Percentiles rank a stretch among this genome's conserved stretches.
Conservation (phyloP, 768 basidiomycete genomes). For the Termitomyces sp. region DNA sequence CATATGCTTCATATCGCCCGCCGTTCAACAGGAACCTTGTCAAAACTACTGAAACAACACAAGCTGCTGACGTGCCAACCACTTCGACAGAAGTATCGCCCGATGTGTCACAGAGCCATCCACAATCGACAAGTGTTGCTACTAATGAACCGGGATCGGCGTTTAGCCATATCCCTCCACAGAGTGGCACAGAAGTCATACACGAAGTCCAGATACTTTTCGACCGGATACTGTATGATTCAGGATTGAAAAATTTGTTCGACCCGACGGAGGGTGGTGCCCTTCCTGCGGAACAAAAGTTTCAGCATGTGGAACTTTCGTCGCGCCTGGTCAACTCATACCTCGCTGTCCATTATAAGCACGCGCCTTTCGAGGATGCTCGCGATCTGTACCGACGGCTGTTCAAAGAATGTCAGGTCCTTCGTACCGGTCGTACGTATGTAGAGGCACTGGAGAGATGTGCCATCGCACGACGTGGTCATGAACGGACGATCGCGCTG, state of each 20-base stretch:
- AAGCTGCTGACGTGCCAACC: not conserved
- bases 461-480: constrained; percentile 30
- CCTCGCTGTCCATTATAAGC: constrained; percentile 66
- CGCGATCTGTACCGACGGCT: constrained; percentile 44
- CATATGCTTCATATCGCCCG: constrained; percentile 76
- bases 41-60: constrained; percentile 26
- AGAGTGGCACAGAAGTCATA: constrained; percentile 66
- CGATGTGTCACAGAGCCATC: constrained; percentile 1
- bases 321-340: constrained; percentile 74
- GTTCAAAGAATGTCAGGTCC: constrained; percentile 36
- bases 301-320: constrained; percentile 51
- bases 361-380: constrained; percentile 41
- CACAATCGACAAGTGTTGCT: constrained; percentile 1
- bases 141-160: not conserved
- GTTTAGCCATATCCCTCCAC: constrained; percentile 61
- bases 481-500: constrained; percentile 42
- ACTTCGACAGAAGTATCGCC: not conserved
- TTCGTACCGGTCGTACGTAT: constrained; percentile 48
- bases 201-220: constrained; percentile 66
- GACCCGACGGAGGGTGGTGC: constrained; percentile 3
- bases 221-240: constrained; percentile 47
- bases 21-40: constrained; percentile 55
- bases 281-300: constrained; percentile 28
- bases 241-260: constrained; percentile 6
- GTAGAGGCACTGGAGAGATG: constrained; percentile 68